phyloP scores from a whole-genome alignment of 305 asterid species.

The Fraxinus paxiana region DNA sequence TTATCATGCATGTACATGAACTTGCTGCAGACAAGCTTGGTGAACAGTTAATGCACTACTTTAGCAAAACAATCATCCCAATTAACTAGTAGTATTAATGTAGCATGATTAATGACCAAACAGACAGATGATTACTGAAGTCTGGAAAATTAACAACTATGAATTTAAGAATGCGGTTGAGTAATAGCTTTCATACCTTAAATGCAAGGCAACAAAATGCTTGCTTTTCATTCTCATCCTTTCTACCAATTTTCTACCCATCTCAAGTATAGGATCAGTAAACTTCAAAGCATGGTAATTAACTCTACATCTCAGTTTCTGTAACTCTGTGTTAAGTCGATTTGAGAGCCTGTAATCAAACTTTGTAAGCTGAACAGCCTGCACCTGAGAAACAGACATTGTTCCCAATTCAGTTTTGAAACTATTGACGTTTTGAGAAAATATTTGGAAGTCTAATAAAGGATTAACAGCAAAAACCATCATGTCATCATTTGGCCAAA shows the following conservation, averaged over 20 bases:
- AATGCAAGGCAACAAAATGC: slow-evolving; percentile 60
- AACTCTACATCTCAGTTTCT: slow-evolving; percentile 72
- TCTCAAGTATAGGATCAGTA: slow-evolving; percentile 51
- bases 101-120: not conserved
- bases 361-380: slow-evolving; percentile 65
- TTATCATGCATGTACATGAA: not conserved
- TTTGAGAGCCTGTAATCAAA: slow-evolving; percentile 74
- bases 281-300: slow-evolving; percentile 67
- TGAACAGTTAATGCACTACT: not conserved
- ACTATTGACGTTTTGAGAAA: not conserved
- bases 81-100: not conserved
- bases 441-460: not conserved
- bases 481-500: not conserved
- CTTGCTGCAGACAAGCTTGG: not conserved
- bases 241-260: slow-evolving; percentile 57
- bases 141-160: not conserved
- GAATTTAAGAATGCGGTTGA: not conserved
- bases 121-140: not conserved
- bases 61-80: not conserved
- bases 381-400: slow-evolving; percentile 34
- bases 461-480: not conserved
- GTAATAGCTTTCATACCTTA: slow-evolving; percentile 39
- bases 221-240: slow-evolving; percentile 61
- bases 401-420: not conserved
- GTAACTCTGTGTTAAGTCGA: slow-evolving; percentile 43